Conservation (phyloP, 2,329 filamentous ascomycete species). For the Lasiodiplodia citricola region DNA sequence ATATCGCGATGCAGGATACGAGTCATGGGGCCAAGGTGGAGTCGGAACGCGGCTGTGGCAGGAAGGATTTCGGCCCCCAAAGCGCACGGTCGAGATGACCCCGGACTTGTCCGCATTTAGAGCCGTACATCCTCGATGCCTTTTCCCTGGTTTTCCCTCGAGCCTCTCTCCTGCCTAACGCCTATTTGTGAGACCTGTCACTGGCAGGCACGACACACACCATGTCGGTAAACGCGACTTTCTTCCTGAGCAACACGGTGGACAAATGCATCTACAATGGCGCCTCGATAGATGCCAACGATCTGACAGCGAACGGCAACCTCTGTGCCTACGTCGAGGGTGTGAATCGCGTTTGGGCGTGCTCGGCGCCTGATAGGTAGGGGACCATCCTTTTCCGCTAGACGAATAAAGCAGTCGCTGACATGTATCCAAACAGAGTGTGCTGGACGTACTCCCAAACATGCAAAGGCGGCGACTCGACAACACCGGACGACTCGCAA, state of each 20-base stretch:
- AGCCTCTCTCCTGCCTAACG: neutral
- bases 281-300: neutral
- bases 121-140: neutral
- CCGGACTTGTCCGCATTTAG: neutral
- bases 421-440: neutral
- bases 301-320: neutral
- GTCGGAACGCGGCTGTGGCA: neutral
- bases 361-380: neutral
- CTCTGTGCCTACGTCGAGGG: neutral
- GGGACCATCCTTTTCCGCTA: neutral
- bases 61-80: neutral
- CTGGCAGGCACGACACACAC: neutral
- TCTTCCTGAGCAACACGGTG: neutral
- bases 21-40: neutral
- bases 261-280: constrained; percentile 5
- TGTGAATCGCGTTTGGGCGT: neutral
- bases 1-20: neutral
- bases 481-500: neutral
- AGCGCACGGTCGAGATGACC: neutral
- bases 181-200: no score
- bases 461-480: neutral
- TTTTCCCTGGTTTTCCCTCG: neutral
- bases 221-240: neutral
- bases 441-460: neutral
- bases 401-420: neutral